Percentiles rank a stretch among this genome's conserved stretches.
Conservation (phyloP, 2,329 filamentous ascomycete species). For the Allantophomopsis lycopodina region DNA sequence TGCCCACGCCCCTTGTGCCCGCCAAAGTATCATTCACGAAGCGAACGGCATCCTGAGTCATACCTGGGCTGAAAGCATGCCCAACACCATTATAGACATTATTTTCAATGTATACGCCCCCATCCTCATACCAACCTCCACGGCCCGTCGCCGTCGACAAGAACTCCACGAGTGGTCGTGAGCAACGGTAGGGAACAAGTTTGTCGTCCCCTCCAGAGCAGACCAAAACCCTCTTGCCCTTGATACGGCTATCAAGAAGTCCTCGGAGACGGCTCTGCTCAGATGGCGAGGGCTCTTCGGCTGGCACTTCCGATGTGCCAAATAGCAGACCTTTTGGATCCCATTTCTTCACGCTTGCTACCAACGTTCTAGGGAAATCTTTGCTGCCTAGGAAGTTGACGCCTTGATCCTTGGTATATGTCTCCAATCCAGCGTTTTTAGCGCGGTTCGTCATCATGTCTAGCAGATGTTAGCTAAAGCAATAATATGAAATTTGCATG, state of each 20-base stretch:
- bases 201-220: conserved; percentile 56
- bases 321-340: conserved; percentile 72
- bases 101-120: conserved; percentile 44
- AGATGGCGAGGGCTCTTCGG: conserved; percentile 12
- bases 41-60: conserved; percentile 50
- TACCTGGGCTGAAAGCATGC: conserved; percentile 53
- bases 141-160: conserved; percentile 37
- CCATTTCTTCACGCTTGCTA: conserved; percentile 44
- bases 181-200: conserved; percentile 54
- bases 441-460: conserved; percentile 69
- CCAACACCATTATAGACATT: conserved; percentile 54
- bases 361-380: conserved; percentile 61
- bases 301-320: conserved; percentile 25
- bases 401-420: conserved; percentile 43
- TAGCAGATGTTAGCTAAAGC: conserved; percentile 2
- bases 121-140: conserved; percentile 35
- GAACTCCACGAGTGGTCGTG: conserved; percentile 44
- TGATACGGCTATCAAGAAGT: conserved; percentile 33
- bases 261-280: conserved; percentile 29
- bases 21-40: conserved; percentile 37
- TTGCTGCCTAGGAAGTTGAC: conserved; percentile 58
- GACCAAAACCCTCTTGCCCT: conserved; percentile 49
- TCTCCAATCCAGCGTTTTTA: conserved; percentile 47
- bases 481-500: neutral
- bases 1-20: neutral